Percentiles rank a stretch among this genome's conserved stretches.
Evolutionary conservation across 768 basidiomycete species (phyloP).

Genomic region (Tulasnella sp.): DNA sequence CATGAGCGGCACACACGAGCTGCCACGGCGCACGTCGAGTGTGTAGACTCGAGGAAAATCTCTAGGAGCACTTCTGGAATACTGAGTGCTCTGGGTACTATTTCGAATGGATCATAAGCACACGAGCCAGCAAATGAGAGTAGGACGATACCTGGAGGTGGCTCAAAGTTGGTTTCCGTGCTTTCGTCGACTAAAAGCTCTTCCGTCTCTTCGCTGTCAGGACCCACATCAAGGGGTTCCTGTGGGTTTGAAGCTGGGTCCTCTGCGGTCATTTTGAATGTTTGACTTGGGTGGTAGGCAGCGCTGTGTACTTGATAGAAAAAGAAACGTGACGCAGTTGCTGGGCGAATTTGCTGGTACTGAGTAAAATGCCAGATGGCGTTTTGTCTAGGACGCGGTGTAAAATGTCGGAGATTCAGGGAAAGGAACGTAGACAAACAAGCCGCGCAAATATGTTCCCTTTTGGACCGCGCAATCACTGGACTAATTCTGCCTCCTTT

Average conservation of each 20-base stretch:
- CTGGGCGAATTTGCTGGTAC: neutral
- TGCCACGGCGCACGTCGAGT: neutral
- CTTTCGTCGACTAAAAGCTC: neutral
- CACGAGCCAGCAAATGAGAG: neutral
- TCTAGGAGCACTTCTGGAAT: neutral
- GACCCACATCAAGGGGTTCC: neutral
- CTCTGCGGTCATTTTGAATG: neutral
- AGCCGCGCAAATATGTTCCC: neutral
- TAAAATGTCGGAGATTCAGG: neutral
- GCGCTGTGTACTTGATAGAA: neutral
- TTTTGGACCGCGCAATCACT: too few relatives aligned
- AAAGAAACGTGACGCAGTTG: neutral
- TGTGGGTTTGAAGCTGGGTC: neutral
- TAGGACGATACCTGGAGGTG: neutral
- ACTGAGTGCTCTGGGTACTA: neutral
- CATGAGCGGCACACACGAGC: neutral
- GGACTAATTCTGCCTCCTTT: conserved; percentile 67
- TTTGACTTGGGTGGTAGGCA: neutral
- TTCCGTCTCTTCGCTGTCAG: neutral
- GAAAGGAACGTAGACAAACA: neutral
- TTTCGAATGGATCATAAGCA: neutral
- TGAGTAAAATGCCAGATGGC: neutral
- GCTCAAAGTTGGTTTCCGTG: neutral
- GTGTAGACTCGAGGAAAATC: neutral
- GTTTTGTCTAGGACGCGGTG: too few relatives aligned